phyloP scores from a whole-genome alignment of 75 land plant species.

The Picea glauca region DNA sequence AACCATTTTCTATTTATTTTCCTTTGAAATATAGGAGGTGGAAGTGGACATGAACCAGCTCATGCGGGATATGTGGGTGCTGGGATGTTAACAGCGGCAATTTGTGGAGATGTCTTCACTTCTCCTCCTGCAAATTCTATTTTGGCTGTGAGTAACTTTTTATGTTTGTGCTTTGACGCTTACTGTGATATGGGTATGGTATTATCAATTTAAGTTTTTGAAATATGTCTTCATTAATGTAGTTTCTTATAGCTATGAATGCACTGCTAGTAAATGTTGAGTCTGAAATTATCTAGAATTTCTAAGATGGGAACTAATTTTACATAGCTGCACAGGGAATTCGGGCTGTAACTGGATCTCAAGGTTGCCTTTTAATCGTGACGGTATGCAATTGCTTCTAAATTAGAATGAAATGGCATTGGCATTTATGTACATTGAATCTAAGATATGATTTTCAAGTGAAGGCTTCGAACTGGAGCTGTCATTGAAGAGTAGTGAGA shows the following conservation, averaged over 20 bases:
- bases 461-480: neutral
- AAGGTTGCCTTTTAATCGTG: constrained; percentile 90
- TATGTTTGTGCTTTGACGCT: neutral
- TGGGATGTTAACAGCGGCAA: constrained; percentile 98
- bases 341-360: constrained; percentile 92
- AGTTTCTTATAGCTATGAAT: neutral
- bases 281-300: no score
- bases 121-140: constrained; percentile 85
- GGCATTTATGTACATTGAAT: no score
- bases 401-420: neutral
- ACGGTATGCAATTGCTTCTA: constrained; percentile 46
- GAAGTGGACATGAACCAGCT: constrained; percentile 99
- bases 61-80: constrained; percentile 97
- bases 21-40: constrained; percentile 72
- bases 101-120: constrained; percentile 94
- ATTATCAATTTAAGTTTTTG: neutral
- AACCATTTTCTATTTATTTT: neutral
- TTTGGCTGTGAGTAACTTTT: constrained; percentile 63
- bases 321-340: constrained; percentile 51
- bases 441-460: neutral
- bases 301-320: neutral
- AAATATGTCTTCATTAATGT: neutral
- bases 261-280: neutral
- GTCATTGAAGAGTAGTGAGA: neutral
- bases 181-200: neutral